A percentile compares a stretch with the other conserved stretches of the same genome.
Conservation (phyloP, 1,139 yeast species). For the Pichia sorboxylosa region DNA sequence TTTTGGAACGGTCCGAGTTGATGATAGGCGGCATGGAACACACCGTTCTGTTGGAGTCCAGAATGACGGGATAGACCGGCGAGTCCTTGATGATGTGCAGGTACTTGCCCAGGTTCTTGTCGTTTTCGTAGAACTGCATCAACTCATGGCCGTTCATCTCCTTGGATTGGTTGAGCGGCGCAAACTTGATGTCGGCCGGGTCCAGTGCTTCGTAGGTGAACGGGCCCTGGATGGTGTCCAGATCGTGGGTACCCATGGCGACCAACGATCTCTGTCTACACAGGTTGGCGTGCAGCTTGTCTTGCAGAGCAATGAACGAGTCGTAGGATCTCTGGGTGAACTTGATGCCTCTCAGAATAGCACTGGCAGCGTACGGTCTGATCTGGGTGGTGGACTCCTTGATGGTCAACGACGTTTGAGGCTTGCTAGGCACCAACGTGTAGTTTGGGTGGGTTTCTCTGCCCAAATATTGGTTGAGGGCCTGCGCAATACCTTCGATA, state of each 20-base stretch:
- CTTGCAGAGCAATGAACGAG: slow-evolving; percentile 92
- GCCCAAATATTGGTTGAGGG: slow-evolving; percentile 83
- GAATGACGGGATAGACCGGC: slow-evolving; percentile 84
- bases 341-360: slow-evolving; percentile 70
- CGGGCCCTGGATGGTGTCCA: slow-evolving; percentile 72
- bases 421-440: slow-evolving; percentile 47
- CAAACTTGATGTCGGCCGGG: slow-evolving; percentile 68
- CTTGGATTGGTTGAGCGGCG: slow-evolving; percentile 77
- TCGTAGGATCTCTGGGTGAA: slow-evolving; percentile 81
- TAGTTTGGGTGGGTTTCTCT: slow-evolving; percentile 53
- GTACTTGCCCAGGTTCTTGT: slow-evolving; percentile 80
- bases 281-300: slow-evolving; percentile 86
- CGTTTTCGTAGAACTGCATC: slow-evolving; percentile 84
- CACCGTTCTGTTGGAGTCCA: slow-evolving; percentile 66
- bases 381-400: slow-evolving; percentile 59
- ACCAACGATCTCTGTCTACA: slow-evolving; percentile 96
- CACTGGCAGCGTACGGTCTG: slow-evolving; percentile 93
- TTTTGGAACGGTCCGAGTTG: slow-evolving; percentile 85
- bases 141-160: slow-evolving; percentile 66
- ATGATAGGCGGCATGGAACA: slow-evolving; percentile 96
- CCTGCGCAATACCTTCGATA: slow-evolving; percentile 94
- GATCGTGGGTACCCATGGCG: slow-evolving; percentile 97
- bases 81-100: slow-evolving; percentile 81
- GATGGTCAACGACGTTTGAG: slow-evolving; percentile 57
- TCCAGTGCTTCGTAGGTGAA: slow-evolving; percentile 79